phyloP scores from a whole-genome alignment of 129 eudicot species.

The Glebionis coronaria region DNA sequence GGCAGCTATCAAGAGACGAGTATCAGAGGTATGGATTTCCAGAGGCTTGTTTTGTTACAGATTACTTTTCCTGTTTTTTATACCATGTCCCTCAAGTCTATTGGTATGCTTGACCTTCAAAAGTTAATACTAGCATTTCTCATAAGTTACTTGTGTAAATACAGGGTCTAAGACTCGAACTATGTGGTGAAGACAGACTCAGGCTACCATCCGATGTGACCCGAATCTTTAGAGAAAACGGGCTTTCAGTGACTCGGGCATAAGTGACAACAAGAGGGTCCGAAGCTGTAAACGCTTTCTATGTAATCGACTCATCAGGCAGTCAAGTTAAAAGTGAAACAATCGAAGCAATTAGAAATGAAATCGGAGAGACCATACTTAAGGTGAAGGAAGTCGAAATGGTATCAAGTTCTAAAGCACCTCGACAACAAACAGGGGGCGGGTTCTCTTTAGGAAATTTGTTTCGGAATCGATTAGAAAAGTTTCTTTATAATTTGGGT shows the following conservation, averaged over 20 bases:
- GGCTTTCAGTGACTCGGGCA: conserved; percentile 73
- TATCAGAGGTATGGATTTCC: conserved; percentile 51
- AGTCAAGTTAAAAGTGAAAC: conserved; percentile 53
- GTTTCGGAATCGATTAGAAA: conserved; percentile 60
- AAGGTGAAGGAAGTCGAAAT: conserved; percentile 56
- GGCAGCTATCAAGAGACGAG: conserved; percentile 78
- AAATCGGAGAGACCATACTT: conserved; percentile 60
- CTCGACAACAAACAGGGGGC: conserved; percentile 41
- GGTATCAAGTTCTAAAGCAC: conserved; percentile 26
- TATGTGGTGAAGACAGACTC: conserved; percentile 66
- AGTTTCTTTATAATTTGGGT: conserved; percentile 72
- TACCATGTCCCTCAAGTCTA: not conserved
- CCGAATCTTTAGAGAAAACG: conserved; percentile 78
- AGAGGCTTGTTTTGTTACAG: not conserved
- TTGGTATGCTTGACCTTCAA: not conserved
- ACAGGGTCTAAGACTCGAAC: conserved; percentile 73
- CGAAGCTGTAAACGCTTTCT: conserved; percentile 65
- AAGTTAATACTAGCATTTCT: not conserved
- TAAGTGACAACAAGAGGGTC: conserved; percentile 78
- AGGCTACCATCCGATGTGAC: conserved; percentile 80
- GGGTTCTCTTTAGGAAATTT: conserved; percentile 60
- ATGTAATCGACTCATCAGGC: conserved; percentile 74
- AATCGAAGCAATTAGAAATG: conserved; percentile 62
- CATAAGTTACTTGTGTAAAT: not conserved
- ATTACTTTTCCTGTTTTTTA: not conserved